Conservation (phyloP, 225 moss, liverwort and hornwort genomes). For the Asterella californica region DNA sequence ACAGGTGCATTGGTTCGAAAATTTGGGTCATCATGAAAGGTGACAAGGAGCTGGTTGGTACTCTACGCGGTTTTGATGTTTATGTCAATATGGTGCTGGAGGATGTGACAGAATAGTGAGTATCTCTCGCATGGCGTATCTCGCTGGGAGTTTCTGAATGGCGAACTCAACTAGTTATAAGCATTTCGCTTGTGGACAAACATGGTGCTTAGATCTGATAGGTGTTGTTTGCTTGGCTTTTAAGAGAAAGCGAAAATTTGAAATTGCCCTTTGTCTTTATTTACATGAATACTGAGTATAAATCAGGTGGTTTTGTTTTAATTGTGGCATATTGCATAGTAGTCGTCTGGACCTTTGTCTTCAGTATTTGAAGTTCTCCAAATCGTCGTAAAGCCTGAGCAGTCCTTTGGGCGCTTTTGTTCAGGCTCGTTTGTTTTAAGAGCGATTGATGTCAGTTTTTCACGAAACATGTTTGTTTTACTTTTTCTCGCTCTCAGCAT, state of each 20-base stretch:
- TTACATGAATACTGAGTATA: not conserved
- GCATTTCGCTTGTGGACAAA: not conserved
- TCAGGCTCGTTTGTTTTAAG: not conserved
- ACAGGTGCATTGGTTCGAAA: slow-evolving; percentile 96
- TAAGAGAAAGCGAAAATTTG: not conserved
- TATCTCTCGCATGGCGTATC: not conserved
- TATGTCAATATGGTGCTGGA: slow-evolving; percentile 99
- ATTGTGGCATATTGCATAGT: not conserved
- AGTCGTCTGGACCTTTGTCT: not conserved
- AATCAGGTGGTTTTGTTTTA: not conserved
- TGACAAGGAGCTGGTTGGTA: slow-evolving; percentile 98
- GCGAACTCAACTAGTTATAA: too few species aligned
- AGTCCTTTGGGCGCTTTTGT: not conserved
- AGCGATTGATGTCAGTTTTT: not conserved
- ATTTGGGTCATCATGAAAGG: slow-evolving; percentile 99
- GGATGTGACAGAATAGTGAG: slow-evolving; percentile 96
- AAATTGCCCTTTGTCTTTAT: too few species aligned
- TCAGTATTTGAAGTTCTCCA: not conserved
- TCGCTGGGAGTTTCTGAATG: too few species aligned
- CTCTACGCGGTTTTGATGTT: slow-evolving; percentile 91
- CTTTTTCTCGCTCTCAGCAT: not conserved
- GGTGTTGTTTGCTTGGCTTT: not conserved
- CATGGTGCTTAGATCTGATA: not conserved
- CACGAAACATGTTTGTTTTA: not conserved
- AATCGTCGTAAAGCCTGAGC: not conserved